phyloP scores from a whole-genome alignment of 805 yeast genomes.

The Debaryomyces hansenii region DNA sequence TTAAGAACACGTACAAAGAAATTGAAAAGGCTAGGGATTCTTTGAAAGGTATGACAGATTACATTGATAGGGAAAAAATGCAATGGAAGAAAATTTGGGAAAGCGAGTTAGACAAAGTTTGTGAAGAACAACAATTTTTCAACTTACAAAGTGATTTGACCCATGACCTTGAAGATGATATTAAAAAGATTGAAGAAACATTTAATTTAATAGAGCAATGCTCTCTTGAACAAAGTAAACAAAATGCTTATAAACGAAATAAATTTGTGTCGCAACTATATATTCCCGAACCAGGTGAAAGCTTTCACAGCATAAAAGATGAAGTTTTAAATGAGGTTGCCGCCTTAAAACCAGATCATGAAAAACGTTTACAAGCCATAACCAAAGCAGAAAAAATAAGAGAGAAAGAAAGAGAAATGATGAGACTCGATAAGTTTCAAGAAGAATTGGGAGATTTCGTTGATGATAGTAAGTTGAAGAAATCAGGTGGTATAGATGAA shows the following conservation, averaged over 20 bases:
- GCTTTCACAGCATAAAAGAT: slow-evolving; percentile 60
- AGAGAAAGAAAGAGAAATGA: slow-evolving; percentile 62
- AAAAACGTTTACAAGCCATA: slow-evolving; percentile 82
- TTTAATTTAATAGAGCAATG: slow-evolving; percentile 79
- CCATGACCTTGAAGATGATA: slow-evolving; percentile 75
- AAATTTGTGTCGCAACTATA: slow-evolving; percentile 43
- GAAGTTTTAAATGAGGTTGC: slow-evolving; percentile 80
- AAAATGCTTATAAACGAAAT: slow-evolving; percentile 42
- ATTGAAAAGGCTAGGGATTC: slow-evolving; percentile 55
- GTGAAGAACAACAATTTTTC: slow-evolving; percentile 92
- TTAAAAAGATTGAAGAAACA: slow-evolving; percentile 78
- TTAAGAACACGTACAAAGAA: slow-evolving; percentile 65
- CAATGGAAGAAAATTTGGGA: slow-evolving; percentile 94
- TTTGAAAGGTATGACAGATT: slow-evolving; percentile 55
- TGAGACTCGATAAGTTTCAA: slow-evolving; percentile 64
- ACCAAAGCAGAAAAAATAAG: slow-evolving; percentile 82
- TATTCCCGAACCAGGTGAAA: slow-evolving; percentile 63
- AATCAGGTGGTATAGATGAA: slow-evolving; percentile 88
- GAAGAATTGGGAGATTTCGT: slow-evolving; percentile 87
- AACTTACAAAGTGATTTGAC: slow-evolving; percentile 86
- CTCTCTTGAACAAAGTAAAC: slow-evolving; percentile 72
- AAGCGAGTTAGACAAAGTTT: slow-evolving; percentile 79
- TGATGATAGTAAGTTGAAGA: slow-evolving; percentile 70
- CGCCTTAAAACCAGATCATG: slow-evolving; percentile 80
- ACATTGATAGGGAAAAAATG: slow-evolving; percentile 69